These are phyloP conservation scores for Eucalyptus microcorys DNA, from an alignment of 345 rosid species.

Conservation along the genomic window DNA sequence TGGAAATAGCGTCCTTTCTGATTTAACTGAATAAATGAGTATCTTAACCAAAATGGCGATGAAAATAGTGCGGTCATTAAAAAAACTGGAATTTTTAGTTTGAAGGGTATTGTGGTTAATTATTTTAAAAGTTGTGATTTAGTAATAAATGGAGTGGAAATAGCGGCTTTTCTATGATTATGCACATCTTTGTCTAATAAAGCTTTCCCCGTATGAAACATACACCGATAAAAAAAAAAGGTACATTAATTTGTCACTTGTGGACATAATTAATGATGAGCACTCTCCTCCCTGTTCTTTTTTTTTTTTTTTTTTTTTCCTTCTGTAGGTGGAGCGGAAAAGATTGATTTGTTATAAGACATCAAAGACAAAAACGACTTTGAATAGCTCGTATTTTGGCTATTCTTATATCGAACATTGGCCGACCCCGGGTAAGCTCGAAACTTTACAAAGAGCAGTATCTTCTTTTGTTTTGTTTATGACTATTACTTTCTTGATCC, in stretches of 20 bases:
- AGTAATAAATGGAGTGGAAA: neutral
- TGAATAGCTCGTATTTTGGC: neutral
- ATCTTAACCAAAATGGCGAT: neutral
- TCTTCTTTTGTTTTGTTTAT: neutral
- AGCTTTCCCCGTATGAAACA: neutral
- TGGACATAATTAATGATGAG: neutral
- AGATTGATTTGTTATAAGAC: neutral
- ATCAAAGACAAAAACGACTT: neutral
- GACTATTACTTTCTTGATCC: neutral
- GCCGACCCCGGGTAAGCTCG: neutral
- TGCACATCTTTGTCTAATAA: neutral
- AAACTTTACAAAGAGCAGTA: neutral
- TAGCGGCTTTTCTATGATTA: neutral
- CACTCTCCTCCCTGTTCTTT: neutral
- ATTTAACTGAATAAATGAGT: too few species aligned
- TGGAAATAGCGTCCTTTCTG: too few species aligned
- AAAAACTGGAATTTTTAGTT: neutral
- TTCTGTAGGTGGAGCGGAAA: neutral
- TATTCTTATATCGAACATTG: neutral
- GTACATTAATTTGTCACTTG: neutral
- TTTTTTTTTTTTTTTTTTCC: neutral
- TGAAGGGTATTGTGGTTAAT: neutral
- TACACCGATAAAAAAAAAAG: neutral
- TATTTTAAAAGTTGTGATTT: neutral
- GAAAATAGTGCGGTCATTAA: neutral